Evolutionary conservation across 225 moss, liverwort and hornwort species (phyloP), one percentile per base, ranked within the genome.

Genomic region (Lunularia cruciata): DNA sequence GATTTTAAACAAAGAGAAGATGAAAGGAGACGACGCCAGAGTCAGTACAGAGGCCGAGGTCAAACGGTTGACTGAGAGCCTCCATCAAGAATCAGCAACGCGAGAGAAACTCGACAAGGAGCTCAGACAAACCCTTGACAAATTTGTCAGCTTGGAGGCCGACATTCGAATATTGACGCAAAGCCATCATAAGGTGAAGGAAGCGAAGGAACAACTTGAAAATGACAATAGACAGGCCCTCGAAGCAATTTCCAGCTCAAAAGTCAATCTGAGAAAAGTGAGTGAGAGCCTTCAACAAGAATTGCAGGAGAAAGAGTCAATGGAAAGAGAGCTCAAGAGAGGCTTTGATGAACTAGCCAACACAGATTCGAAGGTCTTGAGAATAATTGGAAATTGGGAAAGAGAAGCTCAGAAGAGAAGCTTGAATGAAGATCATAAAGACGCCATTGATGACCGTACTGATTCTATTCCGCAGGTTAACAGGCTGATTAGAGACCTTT

Each of bases 401-500:
- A 58, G 5, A 18, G 23, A 27, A 48, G 20, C 27, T 31, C 26
- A 69, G 40, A 61, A 73, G 47, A 63, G 12, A 28, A 58, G 9
- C 3, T 25, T 70, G 22, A 65, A 66, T n/a, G 65, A 74, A 51
- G 70, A 74, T 52, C 40, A 67, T 1, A 60, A 65, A 14, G 37
- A 51, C 28, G 4, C 30, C 45, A 35, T 64, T 4, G 23, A 46
- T 19, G 64, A 74, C 46, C 32, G 64, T 26, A 47, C 59, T 11
- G 66, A 69, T 25, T 33, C 70, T 40, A 69, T 48, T 38, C 51
- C 70, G 34, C 67, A 63, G 7, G 25, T 58, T 40, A 15, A 26
- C 32, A 68, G 42, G 22, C 26, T 69, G 20, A 68, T 18, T 49
- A 67, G 45, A 60, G 49, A 60, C 26, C 65, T 70, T 30, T 64